Conservation (phyloP, 2,329 filamentous ascomycete species). For the Fusarium staphyleae region DNA sequence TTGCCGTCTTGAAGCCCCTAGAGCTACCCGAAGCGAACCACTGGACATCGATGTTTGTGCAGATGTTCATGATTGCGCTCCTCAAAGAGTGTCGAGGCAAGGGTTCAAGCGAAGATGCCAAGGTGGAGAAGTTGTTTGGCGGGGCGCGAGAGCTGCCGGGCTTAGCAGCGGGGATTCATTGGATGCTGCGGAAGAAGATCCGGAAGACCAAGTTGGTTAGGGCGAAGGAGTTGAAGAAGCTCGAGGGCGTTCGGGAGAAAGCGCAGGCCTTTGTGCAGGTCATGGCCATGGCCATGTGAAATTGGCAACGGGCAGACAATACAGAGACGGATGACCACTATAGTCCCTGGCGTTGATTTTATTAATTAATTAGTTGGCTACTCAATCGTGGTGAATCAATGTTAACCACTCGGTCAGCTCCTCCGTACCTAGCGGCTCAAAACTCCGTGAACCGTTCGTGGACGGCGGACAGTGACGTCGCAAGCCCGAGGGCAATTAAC, state of each 20-base stretch:
- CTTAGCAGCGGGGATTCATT: constrained; percentile 77
- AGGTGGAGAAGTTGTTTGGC: constrained; percentile 71
- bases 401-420: constrained; percentile 8
- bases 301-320: background rate
- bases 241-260: constrained; percentile 49
- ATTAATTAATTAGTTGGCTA: background rate
- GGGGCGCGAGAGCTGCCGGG: constrained; percentile 69
- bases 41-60: constrained; percentile 79
- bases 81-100: constrained; percentile 68
- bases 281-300: constrained; percentile 24
- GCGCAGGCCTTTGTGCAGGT: constrained; percentile 43
- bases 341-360: background rate
- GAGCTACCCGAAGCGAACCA: constrained; percentile 80
- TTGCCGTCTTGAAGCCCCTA: constrained; percentile 69
- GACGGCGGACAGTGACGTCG: constrained; percentile 32
- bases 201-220: constrained; percentile 66
- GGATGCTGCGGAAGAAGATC: constrained; percentile 79
- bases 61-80: constrained; percentile 78
- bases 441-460: constrained; percentile 7
- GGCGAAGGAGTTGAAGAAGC: constrained; percentile 55
- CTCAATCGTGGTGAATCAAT: constrained; percentile 4
- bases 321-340: too few relatives aligned
- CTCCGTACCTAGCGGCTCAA: constrained; percentile 13
- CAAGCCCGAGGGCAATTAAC: constrained; percentile 23
- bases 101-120: constrained; percentile 59